Conservation (phyloP, 2,329 filamentous ascomycete genomes). For the Pyrenochaeta sp. region DNA sequence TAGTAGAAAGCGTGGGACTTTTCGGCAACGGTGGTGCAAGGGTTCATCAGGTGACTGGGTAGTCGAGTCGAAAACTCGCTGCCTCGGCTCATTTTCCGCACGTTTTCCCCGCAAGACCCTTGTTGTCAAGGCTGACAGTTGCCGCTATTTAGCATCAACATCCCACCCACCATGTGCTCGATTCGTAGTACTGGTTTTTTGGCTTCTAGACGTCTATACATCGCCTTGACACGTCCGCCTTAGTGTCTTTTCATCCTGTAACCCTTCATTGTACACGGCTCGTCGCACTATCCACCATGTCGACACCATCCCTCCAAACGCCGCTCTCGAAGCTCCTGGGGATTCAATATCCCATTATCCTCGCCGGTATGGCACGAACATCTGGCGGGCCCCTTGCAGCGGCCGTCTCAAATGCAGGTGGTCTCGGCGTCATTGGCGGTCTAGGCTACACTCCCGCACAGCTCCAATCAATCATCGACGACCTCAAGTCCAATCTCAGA, state of each 20-base stretch:
- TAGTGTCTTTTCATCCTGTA: not conserved
- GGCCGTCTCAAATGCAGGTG: slow-evolving; percentile 78
- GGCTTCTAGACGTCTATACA: slow-evolving; percentile 3
- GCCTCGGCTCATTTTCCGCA: slow-evolving; percentile 28
- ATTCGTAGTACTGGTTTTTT: slow-evolving; percentile 1
- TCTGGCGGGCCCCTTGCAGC: slow-evolving; percentile 51
- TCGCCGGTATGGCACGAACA: slow-evolving; percentile 92
- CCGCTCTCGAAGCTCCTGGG: slow-evolving; percentile 67
- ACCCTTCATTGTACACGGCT: not conserved
- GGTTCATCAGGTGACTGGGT: slow-evolving; percentile 6
- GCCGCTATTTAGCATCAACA: slow-evolving; percentile 37
- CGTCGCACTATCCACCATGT: slow-evolving; percentile 32
- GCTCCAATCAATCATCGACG: slow-evolving; percentile 80
- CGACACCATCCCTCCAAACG: slow-evolving; percentile 46
- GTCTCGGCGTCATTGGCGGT: slow-evolving; percentile 68
- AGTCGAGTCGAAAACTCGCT: slow-evolving; percentile 23
- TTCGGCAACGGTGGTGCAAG: slow-evolving; percentile 16
- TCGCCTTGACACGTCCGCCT: slow-evolving; percentile 1
- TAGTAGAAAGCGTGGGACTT: slow-evolving; percentile 12
- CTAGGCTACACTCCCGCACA: slow-evolving; percentile 66
- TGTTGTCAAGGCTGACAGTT: slow-evolving; percentile 19
- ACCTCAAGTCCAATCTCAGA: slow-evolving; percentile 79
- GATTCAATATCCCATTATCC: slow-evolving; percentile 87
- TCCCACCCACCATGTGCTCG: slow-evolving; percentile 29
- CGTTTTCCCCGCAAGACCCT: slow-evolving; percentile 29